Evolutionary conservation across 192 early-diverging fungal species (phyloP), one percentile per base, ranked within the genome.

Genomic region (Tieghemiomyces parasiticus): DNA sequence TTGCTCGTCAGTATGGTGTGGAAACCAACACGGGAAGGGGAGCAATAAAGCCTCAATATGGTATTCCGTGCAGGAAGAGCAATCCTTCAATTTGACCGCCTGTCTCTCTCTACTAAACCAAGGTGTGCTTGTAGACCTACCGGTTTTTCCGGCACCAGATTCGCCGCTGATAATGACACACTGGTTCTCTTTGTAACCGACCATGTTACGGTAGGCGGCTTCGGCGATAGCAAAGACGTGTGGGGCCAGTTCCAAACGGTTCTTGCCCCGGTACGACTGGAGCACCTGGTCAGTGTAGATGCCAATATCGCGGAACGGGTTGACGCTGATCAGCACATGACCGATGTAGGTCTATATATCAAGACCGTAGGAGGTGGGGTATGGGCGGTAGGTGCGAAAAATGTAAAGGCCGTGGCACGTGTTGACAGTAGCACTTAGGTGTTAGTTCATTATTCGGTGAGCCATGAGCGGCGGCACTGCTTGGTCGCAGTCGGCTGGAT

Each of bases 131-230:
- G n/a, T n/a, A n/a, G 16, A 42, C 38, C 8, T 42, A 42, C 92
- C 91, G 24, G 87, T 93, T 67, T 90, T 90, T 60, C 92, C 92
- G 25, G 92, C 92, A 32, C 92, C 92, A 52, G 86, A 89, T 77
- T 95, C 92, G 66, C 92, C 92, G 74, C 84, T 83, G 61, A 99
- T 99, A 66, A 99, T 99, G 61, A 99, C 92, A 75, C 94, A 97
- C 65, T 99, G 95, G 69, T 91, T 96, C 69, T 99, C 95, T 72
- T 92, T 93, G 78, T 99, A 96, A 45, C 83, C 84, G 62, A 93
- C 89, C 91, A 99, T 97, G 65, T 88, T 88, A 62, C 94, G 86
- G 70, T 82, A 91, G 2, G 85, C 71, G 29, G 81, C 76, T 67
- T 99, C 95, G 28, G 95, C 94, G 63, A 95, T 84, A 24, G 95